Base-by-base conservation (phyloP, 352 stramenopile genomes). In the Nothophytophthora sp. region DNA sequence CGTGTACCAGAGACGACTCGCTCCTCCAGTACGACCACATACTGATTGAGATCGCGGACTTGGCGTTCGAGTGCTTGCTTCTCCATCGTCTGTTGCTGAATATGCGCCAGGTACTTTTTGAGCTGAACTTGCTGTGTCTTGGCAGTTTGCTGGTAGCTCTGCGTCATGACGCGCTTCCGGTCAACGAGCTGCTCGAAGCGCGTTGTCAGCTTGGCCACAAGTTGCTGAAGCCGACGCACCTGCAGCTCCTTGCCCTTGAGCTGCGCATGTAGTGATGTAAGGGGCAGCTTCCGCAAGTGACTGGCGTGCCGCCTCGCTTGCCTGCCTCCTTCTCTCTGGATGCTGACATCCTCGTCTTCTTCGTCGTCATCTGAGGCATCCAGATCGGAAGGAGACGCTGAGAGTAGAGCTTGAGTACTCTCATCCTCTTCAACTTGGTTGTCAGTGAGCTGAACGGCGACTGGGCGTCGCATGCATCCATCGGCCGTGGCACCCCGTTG, bases 231-330 rank as follows among this genome's bases (percentile, higher is more conserved):
- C 0, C 44, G 55, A 18, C 45, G 51, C 35, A 82, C 58, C 51
- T 73, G 50, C 0, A 63, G 54, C 24, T 76, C 69, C 27, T 71
- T 70, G 2, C 37, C 29, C 19, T 65, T 62, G 1, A 83, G 45
- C 33, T 75, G 57, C 3, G 71, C 74, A 20, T 59, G 48, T 12
- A 81, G 48, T 0, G 71, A 86, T 1, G 73, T 75, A 22, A 80
- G 29, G 5, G 74, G 68, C 6, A 79, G 47, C 22, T 38, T 62
- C 1, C 53, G 38, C 15, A 73, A 20, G 18, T 70, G 50, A 8
- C 1, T 55, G 24, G 23, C 29, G 24, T 51, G 45, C 10, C 40
- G 23, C 13, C 51, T 57, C 30, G 25, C 20, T 30, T 33, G 50
- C 12, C 34, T 23, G 28, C 27, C 0, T 36, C 1, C 32, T 32